Base-by-base conservation (phyloP, 148 eudicot species). In the Linanthus parryae region DNA sequence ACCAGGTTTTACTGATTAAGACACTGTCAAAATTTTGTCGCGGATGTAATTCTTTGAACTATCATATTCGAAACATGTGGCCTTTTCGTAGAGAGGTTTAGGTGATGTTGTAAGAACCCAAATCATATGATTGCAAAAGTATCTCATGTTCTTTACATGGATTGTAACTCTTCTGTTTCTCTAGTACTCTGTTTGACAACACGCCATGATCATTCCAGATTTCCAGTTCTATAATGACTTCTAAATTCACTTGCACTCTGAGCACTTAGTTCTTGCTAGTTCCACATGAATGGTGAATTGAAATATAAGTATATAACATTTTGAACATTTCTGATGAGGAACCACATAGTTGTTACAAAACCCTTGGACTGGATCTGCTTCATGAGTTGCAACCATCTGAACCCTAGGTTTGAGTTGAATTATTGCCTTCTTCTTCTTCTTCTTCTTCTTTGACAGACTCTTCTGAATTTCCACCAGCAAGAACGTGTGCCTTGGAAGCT, bases 401-500 rank as follows among this genome's bases (percentile, higher is more conserved):
- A 20, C 23, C 10, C 15, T 18, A 15, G 21, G 18, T 21, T 40
- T 33, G 19, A 45, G n/a, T 14, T 1, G 3, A 28, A 9, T 18
- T 38, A 8, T 57, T 52, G 4, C 22, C 18, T 20, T 12, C 28
- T 10, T 62, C 48, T 0, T 44, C 34, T 53, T 49, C 50, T 22
- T 23, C 62, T 24, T 61, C 59, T 22, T 38, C 42, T 5, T 9
- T 28, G 19, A 20, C 25, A 44, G 3, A 16, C 16, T 59, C 52
- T 19, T 57, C 64, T 12, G 20, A 29, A 2, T 16, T 15, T n/a
- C n/a, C n/a, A 0, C 71, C 39, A 24, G 81, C 67, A 20, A 72
- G 82, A 50, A 29, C 26, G 45, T 74, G 85, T 34, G 96, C 94
- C 52, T 84, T 88, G 2, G 25, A 31, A 17, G 86, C 83, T 75